Evolutionary conservation across 208 protist species (phyloP).

Genomic region (Leishmania turanica): DNA sequence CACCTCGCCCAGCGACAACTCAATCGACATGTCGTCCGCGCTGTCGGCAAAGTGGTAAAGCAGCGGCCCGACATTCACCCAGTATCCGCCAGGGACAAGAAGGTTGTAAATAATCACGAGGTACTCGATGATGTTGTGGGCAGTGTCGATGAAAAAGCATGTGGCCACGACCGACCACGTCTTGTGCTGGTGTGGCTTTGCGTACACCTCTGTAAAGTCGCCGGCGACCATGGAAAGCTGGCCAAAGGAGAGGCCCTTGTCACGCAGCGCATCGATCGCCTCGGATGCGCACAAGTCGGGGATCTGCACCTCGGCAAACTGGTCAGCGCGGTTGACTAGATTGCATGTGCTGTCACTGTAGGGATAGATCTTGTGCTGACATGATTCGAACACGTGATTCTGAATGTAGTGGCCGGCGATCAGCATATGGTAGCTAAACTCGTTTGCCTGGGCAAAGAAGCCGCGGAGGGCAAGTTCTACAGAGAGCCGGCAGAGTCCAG

Average conservation of each 20-base stretch:
- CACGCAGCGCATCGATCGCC: conserved; percentile 71
- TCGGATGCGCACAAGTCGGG: conserved; percentile 92
- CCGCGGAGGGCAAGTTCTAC: conserved; percentile 94
- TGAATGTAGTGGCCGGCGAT: conserved; percentile 96
- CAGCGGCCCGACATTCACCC: conserved; percentile 96
- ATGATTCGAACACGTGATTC: conserved; percentile 87
- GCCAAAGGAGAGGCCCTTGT: conserved; percentile 54
- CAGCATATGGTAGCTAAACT: conserved; percentile 98
- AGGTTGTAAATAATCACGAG: conserved; percentile 93
- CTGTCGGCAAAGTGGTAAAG: conserved; percentile 96
- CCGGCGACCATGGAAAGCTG: conserved; percentile 97
- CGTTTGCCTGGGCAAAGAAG: conserved; percentile 95
- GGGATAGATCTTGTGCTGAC: conserved; percentile 90
- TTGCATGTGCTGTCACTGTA: conserved; percentile 95
- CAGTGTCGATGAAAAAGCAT: conserved; percentile 98
- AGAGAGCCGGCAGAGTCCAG: conserved; percentile 93
- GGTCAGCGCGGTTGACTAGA: conserved; percentile 84
- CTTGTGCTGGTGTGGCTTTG: conserved; percentile 75
- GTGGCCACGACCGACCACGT: conserved; percentile 94
- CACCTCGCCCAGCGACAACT: conserved; percentile 91
- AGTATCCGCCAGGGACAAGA: conserved; percentile 93
- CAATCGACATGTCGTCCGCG: conserved; percentile 86
- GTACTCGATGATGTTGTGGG: conserved; percentile 97
- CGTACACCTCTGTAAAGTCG: conserved; percentile 97
- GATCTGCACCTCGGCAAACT: conserved; percentile 87